phyloP scores from a whole-genome alignment of 225 moss, liverwort and hornwort species.

The Rhytidiadelphus loreus region DNA sequence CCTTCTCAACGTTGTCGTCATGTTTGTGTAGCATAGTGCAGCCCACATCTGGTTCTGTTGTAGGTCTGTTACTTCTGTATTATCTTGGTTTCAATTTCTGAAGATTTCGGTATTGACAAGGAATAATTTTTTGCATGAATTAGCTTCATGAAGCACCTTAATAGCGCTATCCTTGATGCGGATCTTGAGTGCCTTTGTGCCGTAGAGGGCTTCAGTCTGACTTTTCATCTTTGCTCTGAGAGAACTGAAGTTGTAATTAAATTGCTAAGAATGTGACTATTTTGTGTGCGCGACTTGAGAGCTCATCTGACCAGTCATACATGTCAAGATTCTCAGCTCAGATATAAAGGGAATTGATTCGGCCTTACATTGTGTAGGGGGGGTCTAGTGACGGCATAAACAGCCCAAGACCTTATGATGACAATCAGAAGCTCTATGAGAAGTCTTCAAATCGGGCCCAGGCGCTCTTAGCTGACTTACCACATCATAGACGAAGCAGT shows the following conservation, averaged over 20 bases:
- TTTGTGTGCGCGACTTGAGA: not conserved
- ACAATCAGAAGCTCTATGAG: conserved; percentile 22
- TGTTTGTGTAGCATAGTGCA: not conserved
- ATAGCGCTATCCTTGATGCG: not conserved
- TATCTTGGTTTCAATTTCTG: not conserved
- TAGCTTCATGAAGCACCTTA: not conserved
- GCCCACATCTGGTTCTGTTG: not conserved
- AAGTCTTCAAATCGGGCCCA: conserved; percentile 32
- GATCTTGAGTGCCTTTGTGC: not conserved
- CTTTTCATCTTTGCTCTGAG: not conserved
- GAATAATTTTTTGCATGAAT: not conserved
- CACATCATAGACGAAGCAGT: conserved; percentile 43
- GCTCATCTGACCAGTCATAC: not conserved
- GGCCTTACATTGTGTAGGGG: conserved; percentile 14
- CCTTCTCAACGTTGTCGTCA: not conserved
- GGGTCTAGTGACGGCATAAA: conserved; percentile 8
- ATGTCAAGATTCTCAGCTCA: not conserved
- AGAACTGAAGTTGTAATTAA: not conserved
- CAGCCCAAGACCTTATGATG: conserved; percentile 24
- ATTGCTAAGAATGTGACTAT: not conserved
- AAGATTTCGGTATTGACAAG: not conserved
- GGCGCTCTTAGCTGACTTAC: conserved; percentile 26
- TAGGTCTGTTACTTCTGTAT: not conserved
- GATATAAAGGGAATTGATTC: not conserved
- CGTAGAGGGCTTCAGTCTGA: not conserved